Percentiles rank a stretch among this genome's conserved stretches.
Evolutionary conservation across 1,139 yeast species (phyloP).

Genomic region (Zhuliangozyma parablackwelliae): DNA sequence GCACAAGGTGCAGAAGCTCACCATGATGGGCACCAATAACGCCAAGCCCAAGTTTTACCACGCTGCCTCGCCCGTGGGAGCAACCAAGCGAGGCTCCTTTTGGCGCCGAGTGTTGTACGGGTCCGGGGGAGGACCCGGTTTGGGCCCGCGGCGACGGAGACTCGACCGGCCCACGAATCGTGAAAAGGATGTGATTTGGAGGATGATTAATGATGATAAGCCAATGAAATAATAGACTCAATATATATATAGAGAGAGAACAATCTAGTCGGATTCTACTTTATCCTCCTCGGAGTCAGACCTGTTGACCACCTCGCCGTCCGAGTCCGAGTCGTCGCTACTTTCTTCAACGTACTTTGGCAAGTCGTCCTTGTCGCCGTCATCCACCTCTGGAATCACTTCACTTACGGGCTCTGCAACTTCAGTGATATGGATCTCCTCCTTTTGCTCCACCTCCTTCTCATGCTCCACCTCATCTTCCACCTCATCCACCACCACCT

Average conservation of each 20-base stretch:
- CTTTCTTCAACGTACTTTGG: slow-evolving; percentile 17
- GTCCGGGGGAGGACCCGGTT: slow-evolving; percentile 11
- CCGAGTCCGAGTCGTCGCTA: slow-evolving; percentile 21
- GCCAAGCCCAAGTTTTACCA: background rate
- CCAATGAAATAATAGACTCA: slow-evolving; percentile 10
- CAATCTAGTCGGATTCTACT: slow-evolving; percentile 18
- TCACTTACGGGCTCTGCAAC: slow-evolving; percentile 18
- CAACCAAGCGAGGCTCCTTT: slow-evolving; percentile 13
- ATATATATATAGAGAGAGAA: slow-evolving; percentile 4
- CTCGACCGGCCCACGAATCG: slow-evolving; percentile 36
- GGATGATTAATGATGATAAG: slow-evolving; percentile 67
- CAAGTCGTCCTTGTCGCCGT: slow-evolving; percentile 16
- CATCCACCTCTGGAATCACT: slow-evolving; percentile 13
- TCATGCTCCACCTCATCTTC: slow-evolving; percentile 1
- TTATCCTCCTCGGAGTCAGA: slow-evolving; percentile 26
- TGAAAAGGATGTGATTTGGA: slow-evolving; percentile 65
- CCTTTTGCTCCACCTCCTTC: slow-evolving; percentile 9
- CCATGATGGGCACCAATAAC: slow-evolving; percentile 47
- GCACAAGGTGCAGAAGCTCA: slow-evolving; percentile 54
- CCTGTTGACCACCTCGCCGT: slow-evolving; percentile 25
- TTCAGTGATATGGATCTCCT: slow-evolving; percentile 15
- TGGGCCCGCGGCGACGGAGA: slow-evolving; percentile 13
- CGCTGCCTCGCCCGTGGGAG: background rate
- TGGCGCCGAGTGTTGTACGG: slow-evolving; percentile 25
- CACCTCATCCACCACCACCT: slow-evolving; percentile 1